Evolutionary conservation across 768 basidiomycete genomes (phyloP).

Genomic region (Dacryopinax primogenitus): DNA sequence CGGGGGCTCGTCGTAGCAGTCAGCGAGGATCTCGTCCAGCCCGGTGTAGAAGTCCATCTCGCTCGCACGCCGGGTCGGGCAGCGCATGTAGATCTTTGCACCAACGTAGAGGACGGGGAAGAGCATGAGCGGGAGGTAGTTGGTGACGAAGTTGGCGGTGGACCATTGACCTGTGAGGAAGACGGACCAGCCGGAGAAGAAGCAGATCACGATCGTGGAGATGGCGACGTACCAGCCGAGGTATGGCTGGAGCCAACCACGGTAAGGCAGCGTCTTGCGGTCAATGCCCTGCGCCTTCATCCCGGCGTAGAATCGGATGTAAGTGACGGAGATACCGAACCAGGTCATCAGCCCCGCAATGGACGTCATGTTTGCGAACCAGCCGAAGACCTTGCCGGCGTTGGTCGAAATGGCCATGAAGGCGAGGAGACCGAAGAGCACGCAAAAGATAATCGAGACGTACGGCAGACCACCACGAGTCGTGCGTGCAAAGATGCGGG

Average conservation of each 20-base stretch:
- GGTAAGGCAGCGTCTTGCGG: constrained; percentile 57
- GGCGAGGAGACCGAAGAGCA: constrained; percentile 43
- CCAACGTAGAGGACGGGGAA: constrained; percentile 65
- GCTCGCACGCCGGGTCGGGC: constrained; percentile 34
- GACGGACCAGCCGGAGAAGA: constrained; percentile 35
- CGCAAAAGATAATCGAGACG: constrained; percentile 53
- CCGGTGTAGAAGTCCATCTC: constrained; percentile 80
- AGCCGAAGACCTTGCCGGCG: constrained; percentile 56
- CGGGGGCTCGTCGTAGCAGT: constrained; percentile 47
- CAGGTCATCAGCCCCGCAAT: constrained; percentile 56
- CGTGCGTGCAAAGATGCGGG: constrained; percentile 59
- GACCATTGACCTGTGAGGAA: constrained; percentile 32
- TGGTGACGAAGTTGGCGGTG: constrained; percentile 63
- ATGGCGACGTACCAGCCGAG: constrained; percentile 28
- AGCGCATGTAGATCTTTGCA: constrained; percentile 43
- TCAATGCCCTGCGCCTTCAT: constrained; percentile 67
- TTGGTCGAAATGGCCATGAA: constrained; percentile 64
- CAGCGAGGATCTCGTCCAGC: constrained; percentile 57
- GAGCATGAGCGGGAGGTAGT: constrained; percentile 52
- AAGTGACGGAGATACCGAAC: constrained; percentile 65
- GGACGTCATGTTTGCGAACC: constrained; percentile 62
- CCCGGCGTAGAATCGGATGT: constrained; percentile 75
- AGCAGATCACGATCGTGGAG: constrained; percentile 25
- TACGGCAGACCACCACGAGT: constrained; percentile 64
- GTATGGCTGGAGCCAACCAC: constrained; percentile 41